phyloP scores from a whole-genome alignment of 441 rosid species.

The Theobroma grandiflorum region DNA sequence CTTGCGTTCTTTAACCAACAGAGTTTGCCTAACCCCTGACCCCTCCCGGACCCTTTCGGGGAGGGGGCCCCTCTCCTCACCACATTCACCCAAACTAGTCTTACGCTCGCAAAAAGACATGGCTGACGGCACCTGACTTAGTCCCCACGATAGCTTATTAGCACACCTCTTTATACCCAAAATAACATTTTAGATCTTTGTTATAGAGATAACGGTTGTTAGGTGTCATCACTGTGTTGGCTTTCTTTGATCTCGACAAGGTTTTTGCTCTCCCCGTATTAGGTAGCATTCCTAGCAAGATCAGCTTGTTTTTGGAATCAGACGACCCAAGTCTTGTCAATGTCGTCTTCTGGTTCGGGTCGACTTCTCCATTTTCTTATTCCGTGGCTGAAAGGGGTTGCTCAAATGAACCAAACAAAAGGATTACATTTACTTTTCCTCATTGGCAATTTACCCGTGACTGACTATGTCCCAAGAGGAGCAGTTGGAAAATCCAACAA shows the following conservation, averaged over 20 bases:
- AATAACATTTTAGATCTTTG: not conserved
- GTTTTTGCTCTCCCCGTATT: not conserved
- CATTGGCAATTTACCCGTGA: not conserved
- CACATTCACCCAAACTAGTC: not conserved
- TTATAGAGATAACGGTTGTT: not conserved
- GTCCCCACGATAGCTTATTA: not conserved
- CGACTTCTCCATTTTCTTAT: not conserved
- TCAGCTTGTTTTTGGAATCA: not conserved
- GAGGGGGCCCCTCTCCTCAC: not conserved
- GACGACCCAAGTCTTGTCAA: not conserved
- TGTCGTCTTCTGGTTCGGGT: not conserved
- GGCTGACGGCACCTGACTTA: not conserved
- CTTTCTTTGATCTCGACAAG: not conserved
- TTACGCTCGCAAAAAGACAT: not conserved
- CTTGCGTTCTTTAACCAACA: not conserved
- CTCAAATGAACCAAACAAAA: not conserved
- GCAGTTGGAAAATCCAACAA: not conserved
- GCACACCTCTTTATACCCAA: not conserved
- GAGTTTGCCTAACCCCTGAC: not conserved
- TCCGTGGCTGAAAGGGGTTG: not conserved
- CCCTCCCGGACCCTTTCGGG: too few relatives aligned
- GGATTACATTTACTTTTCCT: not conserved
- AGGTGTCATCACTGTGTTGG: not conserved
- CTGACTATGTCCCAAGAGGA: not conserved
- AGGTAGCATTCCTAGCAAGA: not conserved